Evolutionary conservation across 1,284 basidiomycete species (phyloP).

Genomic region (Apiotrichum gracile): DNA sequence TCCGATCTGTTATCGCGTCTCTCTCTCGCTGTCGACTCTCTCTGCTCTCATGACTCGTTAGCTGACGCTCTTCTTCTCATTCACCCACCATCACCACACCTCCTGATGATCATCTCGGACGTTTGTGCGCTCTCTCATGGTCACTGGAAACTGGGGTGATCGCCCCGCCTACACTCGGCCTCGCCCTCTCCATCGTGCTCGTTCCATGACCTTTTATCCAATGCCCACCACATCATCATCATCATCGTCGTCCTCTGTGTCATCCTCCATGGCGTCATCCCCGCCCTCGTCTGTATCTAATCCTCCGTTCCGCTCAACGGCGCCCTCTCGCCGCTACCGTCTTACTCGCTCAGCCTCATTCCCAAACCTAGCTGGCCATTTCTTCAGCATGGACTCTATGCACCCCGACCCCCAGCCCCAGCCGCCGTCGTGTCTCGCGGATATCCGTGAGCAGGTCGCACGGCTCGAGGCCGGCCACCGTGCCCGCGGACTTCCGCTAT

Average conservation of each 20-base stretch:
- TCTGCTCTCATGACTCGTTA: background rate
- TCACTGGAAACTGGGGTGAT: background rate
- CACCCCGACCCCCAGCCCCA: conserved; percentile 44
- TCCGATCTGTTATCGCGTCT: too few relatives aligned
- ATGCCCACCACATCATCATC: background rate
- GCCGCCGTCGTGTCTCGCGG: conserved; percentile 37
- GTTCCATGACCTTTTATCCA: background rate
- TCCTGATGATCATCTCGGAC: background rate
- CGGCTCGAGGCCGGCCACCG: conserved; percentile 64
- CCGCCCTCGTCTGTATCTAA: background rate
- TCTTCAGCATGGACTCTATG: conserved; percentile 12
- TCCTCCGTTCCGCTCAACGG: background rate
- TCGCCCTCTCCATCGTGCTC: background rate
- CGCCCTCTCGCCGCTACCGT: background rate
- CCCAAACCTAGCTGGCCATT: background rate
- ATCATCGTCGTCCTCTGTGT: background rate
- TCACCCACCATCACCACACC: background rate
- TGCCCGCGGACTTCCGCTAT: conserved; percentile 63
- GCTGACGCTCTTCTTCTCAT: background rate
- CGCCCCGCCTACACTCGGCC: background rate
- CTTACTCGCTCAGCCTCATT: background rate
- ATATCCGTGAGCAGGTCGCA: conserved; percentile 47
- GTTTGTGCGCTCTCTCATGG: background rate
- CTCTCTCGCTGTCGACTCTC: too few relatives aligned
- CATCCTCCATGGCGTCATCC: background rate